Evolutionary conservation across 257 asterid species (phyloP).

Genomic region (Solanum tarapatanum): DNA sequence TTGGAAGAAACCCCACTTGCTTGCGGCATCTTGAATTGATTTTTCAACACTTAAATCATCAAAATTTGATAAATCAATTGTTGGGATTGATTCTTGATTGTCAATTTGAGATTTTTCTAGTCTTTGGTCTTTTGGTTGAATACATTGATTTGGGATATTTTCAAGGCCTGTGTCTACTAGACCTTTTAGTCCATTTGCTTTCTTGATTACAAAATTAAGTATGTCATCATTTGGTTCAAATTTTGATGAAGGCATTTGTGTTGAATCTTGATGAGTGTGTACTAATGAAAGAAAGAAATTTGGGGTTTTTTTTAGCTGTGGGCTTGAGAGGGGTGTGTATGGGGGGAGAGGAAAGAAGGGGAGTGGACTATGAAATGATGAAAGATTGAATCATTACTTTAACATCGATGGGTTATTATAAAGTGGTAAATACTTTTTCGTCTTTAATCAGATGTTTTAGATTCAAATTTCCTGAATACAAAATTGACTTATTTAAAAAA

Average conservation of each 20-base stretch:
- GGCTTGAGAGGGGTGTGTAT: not conserved
- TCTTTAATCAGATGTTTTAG: no score
- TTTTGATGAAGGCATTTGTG: not conserved
- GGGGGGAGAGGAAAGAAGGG: no score
- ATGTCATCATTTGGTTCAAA: conserved; percentile 1
- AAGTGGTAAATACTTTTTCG: no score
- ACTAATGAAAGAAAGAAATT: not conserved
- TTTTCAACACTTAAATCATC: conserved; percentile 14
- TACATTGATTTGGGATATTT: conserved; percentile 17
- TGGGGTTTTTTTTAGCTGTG: rapidly evolving
- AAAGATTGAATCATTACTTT: not conserved
- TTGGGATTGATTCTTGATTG: conserved; percentile 28
- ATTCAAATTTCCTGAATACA: no score
- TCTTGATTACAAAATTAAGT: conserved; percentile 22
- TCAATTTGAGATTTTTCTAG: conserved; percentile 1
- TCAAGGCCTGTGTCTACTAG: conserved; percentile 20
- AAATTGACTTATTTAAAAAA: no score
- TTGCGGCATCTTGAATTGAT: conserved; percentile 36
- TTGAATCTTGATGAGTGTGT: not conserved
- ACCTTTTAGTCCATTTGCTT: conserved; percentile 39
- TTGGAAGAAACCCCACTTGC: conserved; percentile 46
- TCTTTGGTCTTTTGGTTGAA: conserved; percentile 26
- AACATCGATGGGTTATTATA: no score
- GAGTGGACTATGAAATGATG: not conserved
- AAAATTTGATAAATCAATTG: conserved; percentile 31